Evolutionary conservation across 441 rosid species (phyloP), one percentile per base, ranked within the genome.

Genomic region (Adansonia rubrostipa): DNA sequence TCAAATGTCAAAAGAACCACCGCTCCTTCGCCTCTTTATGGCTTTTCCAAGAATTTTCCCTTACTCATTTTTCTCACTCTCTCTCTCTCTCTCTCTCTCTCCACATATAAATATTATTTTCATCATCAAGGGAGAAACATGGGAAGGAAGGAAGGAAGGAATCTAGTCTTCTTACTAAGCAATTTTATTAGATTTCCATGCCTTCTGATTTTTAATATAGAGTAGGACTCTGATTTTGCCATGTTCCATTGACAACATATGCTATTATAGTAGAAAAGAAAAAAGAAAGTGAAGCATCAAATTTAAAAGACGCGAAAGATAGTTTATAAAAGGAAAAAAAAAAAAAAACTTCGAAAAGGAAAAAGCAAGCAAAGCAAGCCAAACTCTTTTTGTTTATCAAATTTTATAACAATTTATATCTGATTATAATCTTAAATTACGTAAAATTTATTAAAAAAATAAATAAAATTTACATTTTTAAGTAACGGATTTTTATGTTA

Each of bases 91-190:
- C 28, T 24, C 28, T 24, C 28, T 24, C 33, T 28, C 33, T 53
- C 5, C 58, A 53, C 5, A 14, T 53, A 15, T 53, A 5, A 2
- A 5, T 53, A 14, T 53, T 53, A 15, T 13, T n/a, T 53, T 5
- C 15, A 54, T 20, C 51, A 45, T 45, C 63, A 45, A 68, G 40
- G 56, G 40, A 47, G 17, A 68, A 47, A 68, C 9, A 5, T 9
- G 36, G 40, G 33, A 28, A 28, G 33, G 33, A 28, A 24, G 28
- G 28, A 58, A 9, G 48, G n/a, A 20, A 68, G 56, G 73, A 19
- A 68, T 20, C 73, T 19, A 68, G 73, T 47, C 47, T 67, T 47
- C 73, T 68, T 68, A 68, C 56, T 36, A 68, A 68, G 28, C 33
- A 45, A 54, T 45, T 20, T 5, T 1, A 47, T 45, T 44, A 68